phyloP scores from a whole-genome alignment of 192 early-diverging fungal species.

The Backusella parvicylindrica region DNA sequence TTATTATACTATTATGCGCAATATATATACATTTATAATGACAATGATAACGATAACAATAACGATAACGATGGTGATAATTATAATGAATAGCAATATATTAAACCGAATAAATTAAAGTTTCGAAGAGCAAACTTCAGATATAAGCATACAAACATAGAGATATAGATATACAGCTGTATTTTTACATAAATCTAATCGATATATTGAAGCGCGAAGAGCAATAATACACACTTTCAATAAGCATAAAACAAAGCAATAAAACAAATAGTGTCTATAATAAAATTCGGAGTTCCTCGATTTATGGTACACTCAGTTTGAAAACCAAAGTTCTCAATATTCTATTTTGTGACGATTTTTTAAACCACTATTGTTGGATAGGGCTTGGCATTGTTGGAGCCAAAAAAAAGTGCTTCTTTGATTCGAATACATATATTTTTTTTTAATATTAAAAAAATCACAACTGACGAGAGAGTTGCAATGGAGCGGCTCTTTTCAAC shows the following conservation, averaged over 20 bases:
- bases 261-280: background rate
- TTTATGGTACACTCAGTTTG: background rate
- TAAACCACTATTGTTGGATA: background rate
- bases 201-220: no score
- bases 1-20: no score
- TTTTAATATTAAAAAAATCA: background rate
- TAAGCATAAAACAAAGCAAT: background rate
- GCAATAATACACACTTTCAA: no score
- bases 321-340: conserved; percentile 9
- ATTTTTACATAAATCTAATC: no score
- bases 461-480: background rate
- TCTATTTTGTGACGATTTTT: conserved; percentile 13
- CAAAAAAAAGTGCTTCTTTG: background rate
- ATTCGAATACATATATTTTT: background rate
- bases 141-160: no score
- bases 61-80: no score
- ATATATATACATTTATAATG: no score
- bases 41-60: no score
- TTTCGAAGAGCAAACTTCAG: no score
- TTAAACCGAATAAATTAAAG: no score
- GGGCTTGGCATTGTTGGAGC: conserved; percentile 1
- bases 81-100: no score
- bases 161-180: no score
- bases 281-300: background rate
- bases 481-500: conserved; percentile 8